Evolutionary conservation across 2,329 filamentous ascomycete species (phyloP).

Genomic region (Thielaviopsis musarum): DNA sequence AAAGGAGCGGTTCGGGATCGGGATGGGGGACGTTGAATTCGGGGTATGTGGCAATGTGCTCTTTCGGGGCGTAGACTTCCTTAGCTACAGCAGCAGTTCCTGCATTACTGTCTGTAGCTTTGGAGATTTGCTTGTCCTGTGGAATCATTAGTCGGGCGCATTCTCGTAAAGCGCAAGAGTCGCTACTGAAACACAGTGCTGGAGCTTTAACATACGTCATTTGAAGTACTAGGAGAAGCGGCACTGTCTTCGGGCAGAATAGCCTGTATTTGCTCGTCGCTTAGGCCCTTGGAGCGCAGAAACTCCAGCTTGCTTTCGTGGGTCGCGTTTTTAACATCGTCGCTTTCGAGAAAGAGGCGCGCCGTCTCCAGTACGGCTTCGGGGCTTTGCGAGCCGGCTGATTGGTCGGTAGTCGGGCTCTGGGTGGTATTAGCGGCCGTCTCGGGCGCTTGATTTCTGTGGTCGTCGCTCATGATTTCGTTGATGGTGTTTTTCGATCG

Average conservation of each 20-base stretch:
- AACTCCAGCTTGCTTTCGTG: slow-evolving; percentile 61
- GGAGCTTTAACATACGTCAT: background rate
- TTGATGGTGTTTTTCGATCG: background rate
- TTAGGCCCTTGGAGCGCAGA: slow-evolving; percentile 59
- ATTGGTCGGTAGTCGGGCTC: slow-evolving; percentile 2
- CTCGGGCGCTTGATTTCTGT: background rate
- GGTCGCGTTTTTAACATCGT: slow-evolving; percentile 50
- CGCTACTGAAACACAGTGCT: too few species aligned
- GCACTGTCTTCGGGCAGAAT: slow-evolving; percentile 30
- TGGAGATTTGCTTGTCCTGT: background rate
- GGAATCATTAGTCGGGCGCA: background rate
- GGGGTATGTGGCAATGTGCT: slow-evolving; percentile 52
- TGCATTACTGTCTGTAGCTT: background rate
- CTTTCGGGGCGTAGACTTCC: slow-evolving; percentile 22
- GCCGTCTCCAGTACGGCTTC: slow-evolving; percentile 42
- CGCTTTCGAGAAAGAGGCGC: slow-evolving; percentile 57
- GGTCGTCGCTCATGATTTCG: slow-evolving; percentile 3
- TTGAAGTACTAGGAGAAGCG: background rate
- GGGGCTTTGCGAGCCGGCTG: slow-evolving; percentile 9
- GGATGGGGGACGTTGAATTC: slow-evolving; percentile 46
- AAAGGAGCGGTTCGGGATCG: slow-evolving; percentile 44
- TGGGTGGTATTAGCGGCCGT: background rate
- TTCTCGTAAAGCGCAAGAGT: background rate
- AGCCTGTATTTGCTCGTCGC: slow-evolving; percentile 46
- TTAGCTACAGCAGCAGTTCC: background rate